Conservation (phyloP, 345 rosid species). For the Brassica incana region DNA sequence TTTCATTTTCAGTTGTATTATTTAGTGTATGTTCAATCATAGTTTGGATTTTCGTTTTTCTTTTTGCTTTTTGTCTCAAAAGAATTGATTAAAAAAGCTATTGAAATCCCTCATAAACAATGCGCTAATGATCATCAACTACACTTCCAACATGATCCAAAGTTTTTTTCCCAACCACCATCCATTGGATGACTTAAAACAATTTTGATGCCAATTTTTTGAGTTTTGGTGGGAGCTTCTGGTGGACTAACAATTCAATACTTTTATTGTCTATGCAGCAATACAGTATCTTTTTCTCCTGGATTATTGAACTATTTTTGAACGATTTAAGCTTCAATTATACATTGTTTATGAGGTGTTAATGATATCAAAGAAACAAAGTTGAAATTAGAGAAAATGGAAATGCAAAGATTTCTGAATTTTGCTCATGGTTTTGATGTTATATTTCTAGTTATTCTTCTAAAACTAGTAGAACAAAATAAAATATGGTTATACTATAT, state of each 20-base stretch:
- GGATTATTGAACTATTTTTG: not conserved
- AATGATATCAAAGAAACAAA: no score
- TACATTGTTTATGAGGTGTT: no score
- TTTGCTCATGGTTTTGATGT: not conserved
- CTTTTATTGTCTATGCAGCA: not conserved
- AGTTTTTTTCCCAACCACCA: not conserved
- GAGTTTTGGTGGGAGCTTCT: not conserved
- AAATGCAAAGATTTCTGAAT: no score
- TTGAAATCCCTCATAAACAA: not conserved
- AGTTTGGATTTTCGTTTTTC: no score
- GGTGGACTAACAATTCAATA: not conserved
- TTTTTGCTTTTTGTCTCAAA: no score
- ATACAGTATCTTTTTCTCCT: not conserved
- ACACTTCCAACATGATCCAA: not conserved
- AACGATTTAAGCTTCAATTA: not conserved
- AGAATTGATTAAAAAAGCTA: not conserved
- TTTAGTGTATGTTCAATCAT: not conserved
- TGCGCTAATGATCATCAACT: not conserved
- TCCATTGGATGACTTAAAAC: not conserved
- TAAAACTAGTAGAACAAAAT: no score
- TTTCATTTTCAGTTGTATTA: not conserved
- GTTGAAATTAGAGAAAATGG: no score
- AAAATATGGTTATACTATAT: no score
- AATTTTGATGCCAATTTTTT: not conserved
- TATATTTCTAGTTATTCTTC: no score